Evolutionary conservation across 805 yeast genomes (phyloP), one percentile per base, ranked within the genome.

Genomic region (Saturnispora quitensis): DNA sequence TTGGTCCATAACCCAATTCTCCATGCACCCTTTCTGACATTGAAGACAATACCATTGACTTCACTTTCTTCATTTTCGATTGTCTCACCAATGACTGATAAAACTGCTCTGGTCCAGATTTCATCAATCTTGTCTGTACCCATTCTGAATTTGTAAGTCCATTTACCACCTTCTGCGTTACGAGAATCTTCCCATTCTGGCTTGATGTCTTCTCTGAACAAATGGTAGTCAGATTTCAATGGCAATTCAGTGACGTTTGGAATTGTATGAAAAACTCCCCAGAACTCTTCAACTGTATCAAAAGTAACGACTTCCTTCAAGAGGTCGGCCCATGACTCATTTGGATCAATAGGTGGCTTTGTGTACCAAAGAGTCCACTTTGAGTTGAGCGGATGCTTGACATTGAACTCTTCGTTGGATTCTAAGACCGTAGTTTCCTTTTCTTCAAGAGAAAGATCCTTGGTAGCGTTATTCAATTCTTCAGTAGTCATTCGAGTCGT

Each of bases 311-410:
- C 95, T 53, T 96, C 95, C 73, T 89, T 89, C 65, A 93, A 77
- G 58, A 89, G 77, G 64, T 90, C 96, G 51, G 88, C 79, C 98
- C 98, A 91, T 62, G 88, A 81, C 72, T 89, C 96, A 58, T 74
- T 73, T 58, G 74, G 76, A 64, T 82, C 86, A 55, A 82, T 80
- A 55, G 88, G 83, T 55, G 99, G 98, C 74, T 89, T 89, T 54
- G 96, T 87, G 77, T 89, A 93, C 99, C 99, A 91, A 65, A 91
- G 78, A 22, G 98, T 89, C 97, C 97, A 91, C 70, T 79, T 81
- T 64, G 84, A 78, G 71, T 87, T 84, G 62, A 91, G 81, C 48
- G 97, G 97, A 69, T 93, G 99, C 66, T 83, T 83, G 54, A 83
- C 86, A 54, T 76, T 78, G 69, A 86, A 84, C 58, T 81, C 82